These are phyloP conservation scores for Mucor indicus DNA, from an alignment of 371 early-diverging fungal species.

Conservation along the genomic window DNA sequence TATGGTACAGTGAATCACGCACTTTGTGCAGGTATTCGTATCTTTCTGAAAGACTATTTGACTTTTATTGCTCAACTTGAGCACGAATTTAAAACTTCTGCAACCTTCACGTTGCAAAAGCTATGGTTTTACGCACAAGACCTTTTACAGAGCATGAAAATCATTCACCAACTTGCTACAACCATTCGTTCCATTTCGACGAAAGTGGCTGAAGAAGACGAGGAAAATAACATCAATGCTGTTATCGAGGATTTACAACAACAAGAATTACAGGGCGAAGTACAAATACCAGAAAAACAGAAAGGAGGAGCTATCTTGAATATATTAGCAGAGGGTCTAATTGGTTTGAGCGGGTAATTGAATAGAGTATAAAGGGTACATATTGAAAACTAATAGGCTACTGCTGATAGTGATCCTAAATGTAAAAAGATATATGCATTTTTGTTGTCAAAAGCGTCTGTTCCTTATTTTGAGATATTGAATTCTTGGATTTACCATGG, in stretches of 20 bases:
- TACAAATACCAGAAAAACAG: constrained; percentile 43
- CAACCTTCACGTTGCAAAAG: constrained; percentile 83
- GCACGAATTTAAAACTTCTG: constrained; percentile 70
- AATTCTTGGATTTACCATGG: constrained; percentile 88
- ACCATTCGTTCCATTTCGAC: constrained; percentile 33
- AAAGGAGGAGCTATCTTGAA: constrained; percentile 67
- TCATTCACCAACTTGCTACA: constrained; percentile 60
- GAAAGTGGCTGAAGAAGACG: not conserved
- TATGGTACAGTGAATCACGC: constrained; percentile 92
- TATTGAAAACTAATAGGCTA: no score
- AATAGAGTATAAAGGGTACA: no score
- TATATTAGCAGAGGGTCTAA: constrained; percentile 60
- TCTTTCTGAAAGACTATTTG: constrained; percentile 78
- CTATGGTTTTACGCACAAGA: constrained; percentile 87
- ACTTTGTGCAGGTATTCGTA: constrained; percentile 75
- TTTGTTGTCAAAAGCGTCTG: constrained; percentile 71
- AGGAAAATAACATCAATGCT: constrained; percentile 46
- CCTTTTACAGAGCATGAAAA: constrained; percentile 65
- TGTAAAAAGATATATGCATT: constrained; percentile 74
- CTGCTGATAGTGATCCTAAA: constrained; percentile 71
- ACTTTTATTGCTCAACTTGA: constrained; percentile 88
- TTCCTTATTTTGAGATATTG: constrained; percentile 82
- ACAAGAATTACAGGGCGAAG: constrained; percentile 20
- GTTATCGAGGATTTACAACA: constrained; percentile 51
- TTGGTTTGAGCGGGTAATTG: constrained; percentile 61